Evolutionary conservation across 2,329 filamentous ascomycete species (phyloP).

Genomic region (Cercospora berteroae): DNA sequence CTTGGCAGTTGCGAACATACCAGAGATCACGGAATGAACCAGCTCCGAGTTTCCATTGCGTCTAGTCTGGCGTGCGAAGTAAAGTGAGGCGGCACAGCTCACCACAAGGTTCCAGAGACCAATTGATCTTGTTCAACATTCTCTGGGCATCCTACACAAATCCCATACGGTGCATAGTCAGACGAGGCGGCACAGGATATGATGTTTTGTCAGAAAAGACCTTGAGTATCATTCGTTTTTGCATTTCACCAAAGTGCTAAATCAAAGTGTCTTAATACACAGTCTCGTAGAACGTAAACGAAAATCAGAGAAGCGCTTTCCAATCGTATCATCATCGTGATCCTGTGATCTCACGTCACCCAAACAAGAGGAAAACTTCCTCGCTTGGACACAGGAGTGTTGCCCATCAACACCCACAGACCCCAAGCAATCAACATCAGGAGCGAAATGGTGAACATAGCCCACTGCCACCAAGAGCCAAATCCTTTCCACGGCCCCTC

Average conservation of each 20-base stretch:
- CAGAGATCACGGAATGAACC: not conserved
- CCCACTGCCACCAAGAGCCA: conserved; percentile 7
- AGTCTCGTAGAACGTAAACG: not conserved
- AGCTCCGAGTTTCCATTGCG: not conserved
- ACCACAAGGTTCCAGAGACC: not conserved
- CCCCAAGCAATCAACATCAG: not conserved
- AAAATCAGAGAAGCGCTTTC: not conserved
- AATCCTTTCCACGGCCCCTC: not conserved
- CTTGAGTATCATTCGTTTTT: not conserved
- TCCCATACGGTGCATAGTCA: not conserved
- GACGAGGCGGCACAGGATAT: not conserved
- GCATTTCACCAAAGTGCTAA: no score
- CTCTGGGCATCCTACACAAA: not conserved
- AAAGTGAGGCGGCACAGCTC: not conserved
- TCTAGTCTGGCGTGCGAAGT: not conserved
- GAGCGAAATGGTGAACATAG: not conserved
- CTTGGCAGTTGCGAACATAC: not conserved
- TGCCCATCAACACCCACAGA: not conserved
- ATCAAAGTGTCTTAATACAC: not conserved
- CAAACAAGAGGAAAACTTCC: not conserved
- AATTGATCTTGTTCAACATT: not conserved
- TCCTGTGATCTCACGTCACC: not conserved
- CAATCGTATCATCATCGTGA: not conserved
- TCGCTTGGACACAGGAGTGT: not conserved
- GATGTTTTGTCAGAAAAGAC: not conserved